Base-by-base conservation (phyloP, 257 asterid genomes). In the Knoxia roxburghii region DNA sequence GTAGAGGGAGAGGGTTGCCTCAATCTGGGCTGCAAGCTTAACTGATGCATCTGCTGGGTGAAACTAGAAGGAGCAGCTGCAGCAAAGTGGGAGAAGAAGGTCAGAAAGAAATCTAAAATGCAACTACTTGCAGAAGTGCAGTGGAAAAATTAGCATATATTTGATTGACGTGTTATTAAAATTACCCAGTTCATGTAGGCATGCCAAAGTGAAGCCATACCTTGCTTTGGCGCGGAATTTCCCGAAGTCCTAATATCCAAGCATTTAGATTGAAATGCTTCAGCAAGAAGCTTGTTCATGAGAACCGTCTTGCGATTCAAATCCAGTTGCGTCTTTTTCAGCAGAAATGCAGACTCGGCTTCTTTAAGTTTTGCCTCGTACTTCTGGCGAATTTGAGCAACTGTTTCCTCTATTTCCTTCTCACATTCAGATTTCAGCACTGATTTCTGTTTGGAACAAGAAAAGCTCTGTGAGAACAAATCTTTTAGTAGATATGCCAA, bases 211-310 rank as follows among this genome's bases (percentile, higher is more conserved):
- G 46, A 70, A 54, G 61, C 20, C 21, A 54, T 86, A 91, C 96
- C 96, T 85, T 73, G 93, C 71, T 56, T 86, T 76, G 60, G 54
- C 65, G 78, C 76, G 46, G 76, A 70, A 48, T 56, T 73, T 72
- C 81, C 82, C 33, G 88, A 35, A 64, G 86, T 80, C 86, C 75
- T 69, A 55, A 48, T 75, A 77, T 78, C 81, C 79, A 75, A 49
- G 70, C 87, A 81, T 59, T 64, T 78, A 30, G 73, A 63, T 61
- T 83, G 78, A 70, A 85, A 75, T 65, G 73, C 76, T 52, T 81
- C 87, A 8, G 98, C 87, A 77, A 91, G 76, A 40, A 67, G 32
- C 73, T 74, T 79, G 77, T 87, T 85, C 84, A 67, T 73, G 61
- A 68, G 59, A 77, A 83, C 78, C 79, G 57, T 81, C 12, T 68